Evolutionary conservation across 148 eudicot species (phyloP).

Genomic region (Silene latifolia): DNA sequence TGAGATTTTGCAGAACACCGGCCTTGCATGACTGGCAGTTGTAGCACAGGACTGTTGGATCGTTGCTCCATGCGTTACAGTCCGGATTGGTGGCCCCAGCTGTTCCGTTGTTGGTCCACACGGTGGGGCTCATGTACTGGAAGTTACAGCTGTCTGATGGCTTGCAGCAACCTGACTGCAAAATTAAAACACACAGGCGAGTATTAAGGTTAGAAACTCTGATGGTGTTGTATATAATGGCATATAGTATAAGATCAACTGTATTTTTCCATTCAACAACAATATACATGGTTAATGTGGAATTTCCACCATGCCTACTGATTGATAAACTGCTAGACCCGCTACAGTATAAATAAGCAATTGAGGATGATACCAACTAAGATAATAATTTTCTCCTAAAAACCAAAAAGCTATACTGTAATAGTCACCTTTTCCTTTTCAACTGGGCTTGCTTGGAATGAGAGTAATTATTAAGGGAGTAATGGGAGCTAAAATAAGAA

Average conservation of each 20-base stretch:
- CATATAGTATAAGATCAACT: background rate
- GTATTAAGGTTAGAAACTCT: background rate
- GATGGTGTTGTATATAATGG: background rate
- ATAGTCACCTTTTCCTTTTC: background rate
- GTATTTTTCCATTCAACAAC: background rate
- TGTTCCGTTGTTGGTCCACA: constrained; percentile 38
- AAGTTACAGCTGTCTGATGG: constrained; percentile 60
- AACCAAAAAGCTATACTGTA: background rate
- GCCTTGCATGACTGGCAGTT: constrained; percentile 87
- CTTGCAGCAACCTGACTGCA: constrained; percentile 95
- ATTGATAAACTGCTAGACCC: no score
- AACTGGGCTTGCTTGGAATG: no score
- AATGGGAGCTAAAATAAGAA: no score
- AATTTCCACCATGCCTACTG: no score
- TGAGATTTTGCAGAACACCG: constrained; percentile 77
- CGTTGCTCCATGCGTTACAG: constrained; percentile 60
- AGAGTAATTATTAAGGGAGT: no score
- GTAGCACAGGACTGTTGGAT: constrained; percentile 51
- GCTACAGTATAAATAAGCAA: background rate
- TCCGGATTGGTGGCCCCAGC: constrained; percentile 38
- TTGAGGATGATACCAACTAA: no score
- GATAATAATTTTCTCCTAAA: no score
- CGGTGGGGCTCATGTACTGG: constrained; percentile 52
- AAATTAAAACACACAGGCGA: background rate
- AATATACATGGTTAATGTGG: no score